phyloP scores from a whole-genome alignment of 176 grass and related monocot genomes.

The Elymus sibiricus region DNA sequence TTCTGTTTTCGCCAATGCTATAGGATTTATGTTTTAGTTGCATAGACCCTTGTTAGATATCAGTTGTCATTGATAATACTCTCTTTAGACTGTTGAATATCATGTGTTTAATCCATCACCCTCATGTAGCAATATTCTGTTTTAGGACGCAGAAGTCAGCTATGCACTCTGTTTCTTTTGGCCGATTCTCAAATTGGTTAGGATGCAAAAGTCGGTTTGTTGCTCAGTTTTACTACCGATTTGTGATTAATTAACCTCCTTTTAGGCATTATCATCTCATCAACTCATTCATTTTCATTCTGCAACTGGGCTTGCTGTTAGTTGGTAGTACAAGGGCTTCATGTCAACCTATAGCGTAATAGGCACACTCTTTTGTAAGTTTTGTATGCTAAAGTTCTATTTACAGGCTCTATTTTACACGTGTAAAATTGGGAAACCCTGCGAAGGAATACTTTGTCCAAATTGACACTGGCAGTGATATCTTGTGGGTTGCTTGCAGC shows the following conservation, averaged over 20 bases:
- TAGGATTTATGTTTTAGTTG: background rate
- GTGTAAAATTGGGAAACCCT: constrained; percentile 85
- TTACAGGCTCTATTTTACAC: constrained; percentile 88
- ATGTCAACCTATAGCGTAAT: background rate
- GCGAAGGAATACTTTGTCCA: constrained; percentile 89
- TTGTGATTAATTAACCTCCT: constrained; percentile 5
- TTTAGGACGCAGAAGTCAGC: background rate
- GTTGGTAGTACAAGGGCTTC: background rate
- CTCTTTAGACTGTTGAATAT: background rate
- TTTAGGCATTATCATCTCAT: constrained; percentile 3
- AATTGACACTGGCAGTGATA: constrained; percentile 96
- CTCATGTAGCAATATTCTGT: background rate
- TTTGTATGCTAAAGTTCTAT: constrained; percentile 28
- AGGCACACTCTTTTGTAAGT: background rate
- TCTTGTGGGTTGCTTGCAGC: constrained; percentile 94
- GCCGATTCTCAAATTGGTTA: background rate
- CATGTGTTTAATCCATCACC: background rate
- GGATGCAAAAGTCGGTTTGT: constrained; percentile 4
- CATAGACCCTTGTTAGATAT: background rate
- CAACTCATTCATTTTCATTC: background rate
- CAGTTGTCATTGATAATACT: background rate
- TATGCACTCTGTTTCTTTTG: background rate
- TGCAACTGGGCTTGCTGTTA: constrained; percentile 2
- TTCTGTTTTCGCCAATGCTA: background rate
- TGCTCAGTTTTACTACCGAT: background rate